These are phyloP conservation scores for Boletus pseudopeckii DNA, from an alignment of 768 basidiomycete species.

Conservation along the genomic window DNA sequence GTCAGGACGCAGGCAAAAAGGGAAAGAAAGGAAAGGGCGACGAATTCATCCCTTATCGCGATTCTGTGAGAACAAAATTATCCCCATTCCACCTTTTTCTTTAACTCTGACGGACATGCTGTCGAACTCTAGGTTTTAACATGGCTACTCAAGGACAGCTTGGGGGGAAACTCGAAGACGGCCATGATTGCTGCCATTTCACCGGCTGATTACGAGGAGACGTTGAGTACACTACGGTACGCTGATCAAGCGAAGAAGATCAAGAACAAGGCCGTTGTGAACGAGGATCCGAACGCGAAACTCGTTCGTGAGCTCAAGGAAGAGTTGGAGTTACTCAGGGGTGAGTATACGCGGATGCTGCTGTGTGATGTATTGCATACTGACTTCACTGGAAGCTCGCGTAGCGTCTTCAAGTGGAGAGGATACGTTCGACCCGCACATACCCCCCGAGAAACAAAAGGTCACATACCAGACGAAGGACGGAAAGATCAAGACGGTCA, in stretches of 20 bases:
- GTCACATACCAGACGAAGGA: conserved; percentile 93
- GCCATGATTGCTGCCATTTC: conserved; percentile 99
- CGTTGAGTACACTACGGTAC: conserved; percentile 92
- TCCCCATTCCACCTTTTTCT: background rate
- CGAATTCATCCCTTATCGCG: conserved; percentile 95
- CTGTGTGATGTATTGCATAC: background rate
- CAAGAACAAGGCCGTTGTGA: conserved; percentile 98
- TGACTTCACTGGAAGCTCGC: conserved; percentile 49
- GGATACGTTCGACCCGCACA: conserved; percentile 78
- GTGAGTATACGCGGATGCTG: conserved; percentile 35
- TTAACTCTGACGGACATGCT: conserved; percentile 4
- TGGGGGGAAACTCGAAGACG: conserved; percentile 96
- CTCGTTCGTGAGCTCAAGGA: conserved; percentile 98
- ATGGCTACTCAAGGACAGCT: conserved; percentile 96
- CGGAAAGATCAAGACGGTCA: conserved; percentile 91
- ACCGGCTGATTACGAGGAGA: conserved; percentile 98
- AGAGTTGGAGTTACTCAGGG: conserved; percentile 89
- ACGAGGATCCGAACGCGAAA: conserved; percentile 99
- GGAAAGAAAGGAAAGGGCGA: conserved; percentile 87
- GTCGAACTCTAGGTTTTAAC: conserved; percentile 70
- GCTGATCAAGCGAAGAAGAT: conserved; percentile 99
- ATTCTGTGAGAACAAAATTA: conserved; percentile 66
- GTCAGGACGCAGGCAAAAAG: conserved; percentile 63
- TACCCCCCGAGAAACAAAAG: conserved; percentile 92
- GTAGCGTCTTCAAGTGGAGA: conserved; percentile 68